Base-by-base conservation (phyloP, 169 alveolate genomes). In the Eimeria necatrix region DNA sequence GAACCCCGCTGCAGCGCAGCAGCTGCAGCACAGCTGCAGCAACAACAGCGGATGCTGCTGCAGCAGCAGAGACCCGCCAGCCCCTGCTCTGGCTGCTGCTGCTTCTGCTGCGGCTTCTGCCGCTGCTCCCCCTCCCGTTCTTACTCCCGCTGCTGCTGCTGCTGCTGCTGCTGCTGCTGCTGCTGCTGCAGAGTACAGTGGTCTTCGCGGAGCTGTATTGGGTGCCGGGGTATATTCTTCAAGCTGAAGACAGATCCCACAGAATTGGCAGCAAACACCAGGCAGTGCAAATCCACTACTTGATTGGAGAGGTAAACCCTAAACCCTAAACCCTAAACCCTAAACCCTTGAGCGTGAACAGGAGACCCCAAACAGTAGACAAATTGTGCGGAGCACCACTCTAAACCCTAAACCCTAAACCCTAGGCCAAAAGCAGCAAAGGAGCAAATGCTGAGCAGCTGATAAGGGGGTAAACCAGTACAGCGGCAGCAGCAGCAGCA, bases 201-300 rank as follows among this genome's bases (percentile, higher is more conserved):
- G 99, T 99, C 59, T 99, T 99, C 95, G 99, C 99, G 24, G 99
- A 99, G 96, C 95, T 99, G 94, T 97, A 97, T 94, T 99, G 99
- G 99, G 99, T 99, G 20, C 99, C 99, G 16, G 99, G 99, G 4
- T 97, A 97, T 78, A 98, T 99, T 98, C 96, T 97, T 22, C 99
- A 99, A 97, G 99, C 99, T 14, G 99, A 99, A 96, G 99, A 98
- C 96, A 96, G 99, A 46, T 99, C 99, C 48, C 99, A 99, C 96
- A 97, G 99, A 70, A 99, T 99, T 32, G 99, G 99, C 14, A 96
- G 98, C 18, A 95, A 96, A 84, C 97, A 97, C 95, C 91, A 97
- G 22, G 85, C 92, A 26, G 96, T 98, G 74, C 95, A 98, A 84
- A 93, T 98, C 26, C 98, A 98, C 96, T 98, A 98, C 88, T 94